Evolutionary conservation across 2,329 filamentous ascomycete genomes (phyloP), one percentile per base, ranked within the genome.

Genomic region (Exophiala sp.): DNA sequence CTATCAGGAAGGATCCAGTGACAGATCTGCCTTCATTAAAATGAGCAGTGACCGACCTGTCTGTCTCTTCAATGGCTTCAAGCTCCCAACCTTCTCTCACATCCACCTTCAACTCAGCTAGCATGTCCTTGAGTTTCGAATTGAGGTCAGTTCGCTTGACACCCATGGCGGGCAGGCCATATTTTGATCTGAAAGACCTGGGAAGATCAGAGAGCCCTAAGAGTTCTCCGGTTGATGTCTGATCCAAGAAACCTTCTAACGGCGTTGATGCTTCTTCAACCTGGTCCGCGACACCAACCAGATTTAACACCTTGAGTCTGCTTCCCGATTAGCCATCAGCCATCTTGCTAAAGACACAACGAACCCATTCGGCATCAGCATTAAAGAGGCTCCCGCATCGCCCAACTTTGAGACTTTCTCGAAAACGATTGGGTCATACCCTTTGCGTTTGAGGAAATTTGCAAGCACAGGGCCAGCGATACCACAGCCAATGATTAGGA

Each of bases 21-120:
- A 53, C 69, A 1, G 68, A 68, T 0, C 73, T 69, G 3, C 72
- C 75, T 56, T 81, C 78, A 4, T 75, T 71, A 55, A 82, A 82
- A 2, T 63, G 63, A 0, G 72, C 75, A 0, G 68, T 74, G 10
- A 79, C 71, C 1, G 55, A 60, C 1, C 71, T 68, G 0, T 59
- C 57, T 1, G 60, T 62, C 3, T 75, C 69, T 5, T 67, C 59
- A n/a, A 76, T 65, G 2, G 57, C 57, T 2, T 59, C 51, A 6
- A 71, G 14, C 20, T 57, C 55, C 55, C 55, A 57, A 6, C 55
- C 55, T 44, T 57, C 55, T 14, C 55, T 35, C 39, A 57, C 12
- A n/a, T 57, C 55, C 4, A 57, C 36, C 9, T 41, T 47, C 34
- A 44, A 16, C 8, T 57, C 38, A 32, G 40, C 21, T 12, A 57